Evolutionary conservation across 1,284 basidiomycete genomes (phyloP), one percentile per base, ranked within the genome.

Genomic region (Pyrrhoderma noxium): DNA sequence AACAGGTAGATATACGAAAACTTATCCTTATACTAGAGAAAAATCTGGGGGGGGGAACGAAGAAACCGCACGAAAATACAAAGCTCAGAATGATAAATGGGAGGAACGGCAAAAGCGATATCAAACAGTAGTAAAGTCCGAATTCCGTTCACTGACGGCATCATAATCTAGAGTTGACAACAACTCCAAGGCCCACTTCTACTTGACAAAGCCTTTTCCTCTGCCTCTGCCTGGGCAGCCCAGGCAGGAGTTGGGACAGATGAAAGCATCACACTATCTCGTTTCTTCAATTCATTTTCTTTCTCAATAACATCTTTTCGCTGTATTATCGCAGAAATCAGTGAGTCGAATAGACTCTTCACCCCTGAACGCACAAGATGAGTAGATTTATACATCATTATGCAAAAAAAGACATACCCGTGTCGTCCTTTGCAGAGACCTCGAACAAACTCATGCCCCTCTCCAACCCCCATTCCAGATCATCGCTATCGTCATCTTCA

Each of bases 361-460:
- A 93, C 85, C 49, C 89, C 89, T 90, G 36, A 42, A 44, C 8
- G 16, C 22, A 51, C 21, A 11, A 3, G 23, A 34, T 38, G 47
- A 25, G n/a, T n/a, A n/a, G n/a, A n/a, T n/a, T n/a, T n/a, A n/a
- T n/a, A n/a, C n/a, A n/a, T n/a, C n/a, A 19, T 34, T 48, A 44
- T 40, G 47, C 42, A 42, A 42, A 14, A 52, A 18, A 39, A 25
- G 25, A 8, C 23, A n/a, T 52, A 89, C 89, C 89, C 43, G 69
- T 64, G 61, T 87, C 84, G 61, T 91, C 88, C 67, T 90, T 91
- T 52, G 89, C 84, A 49, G 86, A 90, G 23, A 91, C 88, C 63
- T 93, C 89, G 57, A 87, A 88, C 14, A 91, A 72, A 61, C 86
- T 82, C 82, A 90, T 89, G 52, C 80, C 85, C 61, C 83, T 85